A percentile compares a stretch with the other conserved stretches of the same genome.
Evolutionary conservation across 2,329 filamentous ascomycete genomes (phyloP).

Genomic region (Fusarium sp.): DNA sequence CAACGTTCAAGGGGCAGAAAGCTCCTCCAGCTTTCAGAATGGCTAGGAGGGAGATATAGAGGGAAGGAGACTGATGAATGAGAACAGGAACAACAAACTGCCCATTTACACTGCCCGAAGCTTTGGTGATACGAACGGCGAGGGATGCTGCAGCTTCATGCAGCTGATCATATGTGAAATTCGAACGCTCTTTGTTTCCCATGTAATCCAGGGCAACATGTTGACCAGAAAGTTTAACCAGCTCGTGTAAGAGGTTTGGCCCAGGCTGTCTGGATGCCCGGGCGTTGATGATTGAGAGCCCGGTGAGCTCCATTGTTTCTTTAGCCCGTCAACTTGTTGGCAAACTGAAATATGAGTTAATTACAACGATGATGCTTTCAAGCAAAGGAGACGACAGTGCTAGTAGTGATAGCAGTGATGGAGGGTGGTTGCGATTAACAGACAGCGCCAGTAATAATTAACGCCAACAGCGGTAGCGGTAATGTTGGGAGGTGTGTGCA

Average conservation of each 20-base stretch:
- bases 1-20: conserved; percentile 86
- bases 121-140: conserved; percentile 60
- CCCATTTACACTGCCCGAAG: conserved; percentile 8
- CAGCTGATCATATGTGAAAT: conserved; percentile 71
- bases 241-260: conserved; percentile 63
- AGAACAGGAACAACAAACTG: conserved; percentile 77
- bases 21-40: conserved; percentile 84
- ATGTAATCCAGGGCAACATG: conserved; percentile 51
- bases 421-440: conserved; percentile 28
- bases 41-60: conserved; percentile 83
- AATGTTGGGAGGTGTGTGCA: conserved; percentile 23
- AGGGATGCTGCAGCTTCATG: conserved; percentile 68
- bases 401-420: conserved; percentile 6
- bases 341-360: conserved; percentile 3
- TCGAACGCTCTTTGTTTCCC: conserved; percentile 44
- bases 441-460: conserved; percentile 15
- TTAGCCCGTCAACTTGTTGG: not conserved
- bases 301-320: conserved; percentile 44
- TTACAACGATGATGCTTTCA: conserved; percentile 9
- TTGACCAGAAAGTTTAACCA: conserved; percentile 62
- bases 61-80: conserved; percentile 77
- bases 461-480: conserved; percentile 16
- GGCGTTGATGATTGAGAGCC: conserved; percentile 61
- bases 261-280: conserved; percentile 56
- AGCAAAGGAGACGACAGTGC: conserved; percentile 2